Conservation (phyloP, 805 yeast genomes). For the Candida silvicultrix region DNA sequence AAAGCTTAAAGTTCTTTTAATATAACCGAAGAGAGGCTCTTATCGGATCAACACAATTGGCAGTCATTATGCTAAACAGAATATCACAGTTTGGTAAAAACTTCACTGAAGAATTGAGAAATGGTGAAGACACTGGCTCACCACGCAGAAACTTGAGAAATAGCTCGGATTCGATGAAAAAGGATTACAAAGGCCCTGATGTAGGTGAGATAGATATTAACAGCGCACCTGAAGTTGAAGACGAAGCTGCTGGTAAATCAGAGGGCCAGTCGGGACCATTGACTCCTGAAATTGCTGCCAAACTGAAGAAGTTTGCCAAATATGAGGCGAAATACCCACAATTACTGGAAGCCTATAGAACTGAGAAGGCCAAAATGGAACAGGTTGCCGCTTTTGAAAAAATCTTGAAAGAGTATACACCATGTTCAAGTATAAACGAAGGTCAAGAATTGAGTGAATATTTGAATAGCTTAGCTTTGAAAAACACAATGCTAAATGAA, state of each 20-base stretch:
- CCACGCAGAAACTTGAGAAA: slow-evolving; percentile 2
- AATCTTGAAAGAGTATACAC: slow-evolving; percentile 72
- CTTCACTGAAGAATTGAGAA: slow-evolving; percentile 53
- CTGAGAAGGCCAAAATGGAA: slow-evolving; percentile 63
- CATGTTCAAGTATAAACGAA: slow-evolving; percentile 69
- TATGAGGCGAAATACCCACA: slow-evolving; percentile 90
- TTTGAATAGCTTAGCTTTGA: slow-evolving; percentile 53
- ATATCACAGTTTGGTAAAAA: slow-evolving; percentile 50
- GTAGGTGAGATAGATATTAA: slow-evolving; percentile 2
- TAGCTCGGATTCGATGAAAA: neutral
- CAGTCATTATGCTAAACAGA: neutral
- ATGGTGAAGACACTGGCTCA: slow-evolving; percentile 23
- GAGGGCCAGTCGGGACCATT: slow-evolving; percentile 20
- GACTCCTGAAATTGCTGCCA: slow-evolving; percentile 52
- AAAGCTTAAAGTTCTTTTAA: too few species aligned
- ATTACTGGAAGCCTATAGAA: slow-evolving; percentile 76
- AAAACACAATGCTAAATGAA: slow-evolving; percentile 51
- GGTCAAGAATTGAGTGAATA: slow-evolving; percentile 65
- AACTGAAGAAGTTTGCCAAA: slow-evolving; percentile 69
- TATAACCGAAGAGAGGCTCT: neutral
- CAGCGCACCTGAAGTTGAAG: slow-evolving; percentile 4
- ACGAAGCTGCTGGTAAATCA: slow-evolving; percentile 10
- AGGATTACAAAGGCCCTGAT: neutral
- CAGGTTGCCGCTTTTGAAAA: slow-evolving; percentile 59
- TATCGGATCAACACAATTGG: neutral